These are phyloP conservation scores for Komagataea norvegica DNA, from an alignment of 1,139 yeast species.

Conservation along the genomic window DNA sequence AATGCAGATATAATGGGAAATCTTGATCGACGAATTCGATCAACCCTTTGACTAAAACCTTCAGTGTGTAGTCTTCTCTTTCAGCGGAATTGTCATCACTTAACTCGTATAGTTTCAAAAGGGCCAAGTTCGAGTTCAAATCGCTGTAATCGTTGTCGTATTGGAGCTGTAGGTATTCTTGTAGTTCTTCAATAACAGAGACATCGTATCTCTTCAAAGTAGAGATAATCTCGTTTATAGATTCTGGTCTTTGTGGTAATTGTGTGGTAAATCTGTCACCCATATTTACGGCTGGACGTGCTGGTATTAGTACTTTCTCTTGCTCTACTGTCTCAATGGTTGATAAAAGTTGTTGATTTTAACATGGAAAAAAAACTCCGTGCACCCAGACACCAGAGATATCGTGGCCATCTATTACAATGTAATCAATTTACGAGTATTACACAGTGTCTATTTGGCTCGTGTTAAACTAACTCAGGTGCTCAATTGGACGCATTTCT, in stretches of 20 bases:
- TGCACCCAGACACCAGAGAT: constrained; percentile 1
- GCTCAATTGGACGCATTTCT: constrained; percentile 24
- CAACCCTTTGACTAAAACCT: constrained; percentile 38
- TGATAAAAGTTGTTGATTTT: too few relatives aligned
- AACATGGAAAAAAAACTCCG: too few relatives aligned
- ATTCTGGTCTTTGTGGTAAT: constrained; percentile 36
- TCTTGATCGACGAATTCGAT: constrained; percentile 39
- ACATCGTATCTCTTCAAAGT: constrained; percentile 42
- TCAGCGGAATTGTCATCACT: constrained; percentile 34
- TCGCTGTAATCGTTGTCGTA: constrained; percentile 36
- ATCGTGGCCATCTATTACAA: too few relatives aligned
- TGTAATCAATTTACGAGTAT: too few relatives aligned
- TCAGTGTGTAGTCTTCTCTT: constrained; percentile 36
- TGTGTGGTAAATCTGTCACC: constrained; percentile 27
- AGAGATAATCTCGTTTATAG: constrained; percentile 33
- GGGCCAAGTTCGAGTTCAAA: constrained; percentile 41
- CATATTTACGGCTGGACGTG: constrained; percentile 5
- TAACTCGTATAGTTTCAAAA: constrained; percentile 38
- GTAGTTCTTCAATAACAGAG: constrained; percentile 38
- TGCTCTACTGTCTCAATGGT: not conserved
- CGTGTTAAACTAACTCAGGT: too few relatives aligned
- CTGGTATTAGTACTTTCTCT: not conserved
- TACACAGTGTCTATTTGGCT: too few relatives aligned
- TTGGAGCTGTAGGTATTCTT: constrained; percentile 38
- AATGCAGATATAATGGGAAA: constrained; percentile 39